Base-by-base conservation (phyloP, 2,329 filamentous ascomycete species). In the Aspergillus spinulosporus region DNA sequence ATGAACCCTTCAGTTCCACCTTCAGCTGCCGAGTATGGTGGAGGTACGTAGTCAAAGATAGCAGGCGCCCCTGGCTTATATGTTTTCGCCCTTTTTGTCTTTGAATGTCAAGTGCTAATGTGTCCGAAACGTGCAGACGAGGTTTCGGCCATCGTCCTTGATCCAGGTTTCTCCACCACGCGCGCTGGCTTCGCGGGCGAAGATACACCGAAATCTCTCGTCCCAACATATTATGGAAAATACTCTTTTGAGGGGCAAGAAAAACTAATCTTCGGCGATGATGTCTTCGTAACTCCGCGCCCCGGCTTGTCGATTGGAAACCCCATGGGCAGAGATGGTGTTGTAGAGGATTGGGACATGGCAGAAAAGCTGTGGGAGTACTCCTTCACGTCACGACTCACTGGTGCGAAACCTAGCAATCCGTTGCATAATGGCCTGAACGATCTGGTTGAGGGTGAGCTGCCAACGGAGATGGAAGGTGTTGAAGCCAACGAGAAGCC, bases 141-240 rank as follows among this genome's bases (percentile, higher is more conserved):
- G 80, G 92, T 99, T 63, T 95, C 92, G 36, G 95, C 95, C 51
- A 89, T 99, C 65, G 90, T 99, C 37, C 90, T 99, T 70, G 94
- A 99, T 72, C 90, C 94, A 2, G 94, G 95, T 60, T 97, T 92
- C 78, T 90, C 89, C 70, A 88, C 86, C 65, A 92, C 90, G 40
- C 92, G 95, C 76, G 94, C 92, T 58, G 94, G 94, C 57, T 99
- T 97, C 70, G 95, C 95, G 8, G 94, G 95, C 70, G 95, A 99
- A 83, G 94, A 99, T 77, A 88, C 92, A 0, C 94, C 94, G 65
- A 97, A 97, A 79, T 92, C 90, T 31, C 87, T 97, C 56, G 83
- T 96, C 57, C 92, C 93, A 29, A 94, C 92, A 44, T 91, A 89
- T 78, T 99, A 99, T 77, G 92, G 89, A 59, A 80, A 81, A 73